phyloP scores from a whole-genome alignment of 2,329 filamentous ascomycete genomes.

The Elsinoe perseae region DNA sequence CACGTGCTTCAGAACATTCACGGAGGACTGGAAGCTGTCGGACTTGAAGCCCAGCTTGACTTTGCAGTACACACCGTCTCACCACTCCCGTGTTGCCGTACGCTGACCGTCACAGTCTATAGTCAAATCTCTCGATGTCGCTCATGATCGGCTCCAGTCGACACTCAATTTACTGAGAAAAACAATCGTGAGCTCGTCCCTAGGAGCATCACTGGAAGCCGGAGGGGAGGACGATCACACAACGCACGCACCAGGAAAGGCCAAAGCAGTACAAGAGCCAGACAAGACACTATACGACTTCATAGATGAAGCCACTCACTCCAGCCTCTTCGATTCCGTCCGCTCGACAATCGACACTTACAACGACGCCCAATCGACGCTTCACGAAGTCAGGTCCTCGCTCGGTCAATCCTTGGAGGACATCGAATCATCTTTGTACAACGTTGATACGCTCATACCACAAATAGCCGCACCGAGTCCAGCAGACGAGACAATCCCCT shows the following conservation, averaged over 20 bases:
- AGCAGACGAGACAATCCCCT: slow-evolving; percentile 35
- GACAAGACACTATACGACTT: slow-evolving; percentile 65
- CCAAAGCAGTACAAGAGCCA: slow-evolving; percentile 23
- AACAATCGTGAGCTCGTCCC: slow-evolving; percentile 56
- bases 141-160: slow-evolving; percentile 55
- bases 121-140: slow-evolving; percentile 57
- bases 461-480: slow-evolving; percentile 28
- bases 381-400: slow-evolving; percentile 48
- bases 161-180: slow-evolving; percentile 59
- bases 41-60: slow-evolving; percentile 36
- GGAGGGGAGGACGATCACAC: slow-evolving; percentile 36
- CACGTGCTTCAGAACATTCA: slow-evolving; percentile 37
- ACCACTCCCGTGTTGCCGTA: not conserved
- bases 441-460: slow-evolving; percentile 7
- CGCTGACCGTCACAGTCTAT: slow-evolving; percentile 36
- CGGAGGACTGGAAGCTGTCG: slow-evolving; percentile 37
- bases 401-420: slow-evolving; percentile 67
- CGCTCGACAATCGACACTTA: slow-evolving; percentile 64
- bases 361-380: slow-evolving; percentile 57
- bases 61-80: slow-evolving; percentile 33
- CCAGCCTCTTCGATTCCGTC: slow-evolving; percentile 56
- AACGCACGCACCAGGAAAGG: not conserved
- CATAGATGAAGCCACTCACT: slow-evolving; percentile 63
- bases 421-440: slow-evolving; percentile 33
- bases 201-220: slow-evolving; percentile 47